A percentile compares a stretch with the other conserved stretches of the same genome.
Evolutionary conservation across 495 filamentous ascomycete species (phyloP).

Genomic region (Tuber microsphaerosporum): DNA sequence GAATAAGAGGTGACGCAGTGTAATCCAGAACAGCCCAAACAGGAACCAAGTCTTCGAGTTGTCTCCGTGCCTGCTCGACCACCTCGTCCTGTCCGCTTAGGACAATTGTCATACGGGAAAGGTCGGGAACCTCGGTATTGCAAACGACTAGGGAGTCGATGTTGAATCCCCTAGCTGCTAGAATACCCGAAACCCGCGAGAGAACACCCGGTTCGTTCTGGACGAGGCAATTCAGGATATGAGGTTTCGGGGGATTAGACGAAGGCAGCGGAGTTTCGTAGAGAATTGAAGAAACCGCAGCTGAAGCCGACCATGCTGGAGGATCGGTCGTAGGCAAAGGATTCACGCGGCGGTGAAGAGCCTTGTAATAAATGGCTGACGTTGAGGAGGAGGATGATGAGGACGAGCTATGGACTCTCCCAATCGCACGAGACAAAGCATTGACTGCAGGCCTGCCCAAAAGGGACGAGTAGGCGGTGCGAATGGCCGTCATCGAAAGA

Average conservation of each 20-base stretch:
- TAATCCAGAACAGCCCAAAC: slow-evolving; percentile 99
- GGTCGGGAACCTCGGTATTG: slow-evolving; percentile 93
- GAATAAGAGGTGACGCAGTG: slow-evolving; percentile 83
- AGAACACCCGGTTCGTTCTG: slow-evolving; percentile 98
- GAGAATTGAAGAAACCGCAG: slow-evolving; percentile 93
- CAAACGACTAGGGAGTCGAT: slow-evolving; percentile 97
- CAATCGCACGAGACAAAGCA: not conserved
- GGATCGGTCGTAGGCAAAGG: slow-evolving; percentile 72
- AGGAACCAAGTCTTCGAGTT: slow-evolving; percentile 92
- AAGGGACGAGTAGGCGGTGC: not conserved
- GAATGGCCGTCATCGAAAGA: not conserved
- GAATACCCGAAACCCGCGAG: slow-evolving; percentile 89
- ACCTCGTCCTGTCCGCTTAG: slow-evolving; percentile 92
- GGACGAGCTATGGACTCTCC: slow-evolving; percentile 13
- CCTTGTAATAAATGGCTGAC: slow-evolving; percentile 93
- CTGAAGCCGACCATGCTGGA: slow-evolving; percentile 83
- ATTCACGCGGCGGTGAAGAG: slow-evolving; percentile 78
- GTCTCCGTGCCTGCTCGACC: slow-evolving; percentile 90
- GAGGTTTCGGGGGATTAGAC: slow-evolving; percentile 75
- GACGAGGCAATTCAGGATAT: slow-evolving; percentile 94
- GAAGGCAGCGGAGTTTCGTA: slow-evolving; percentile 92
- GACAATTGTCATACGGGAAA: slow-evolving; percentile 98
- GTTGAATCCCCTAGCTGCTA: slow-evolving; percentile 95
- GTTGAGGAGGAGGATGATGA: slow-evolving; percentile 59
- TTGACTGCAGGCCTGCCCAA: not conserved